Percentiles rank a stretch among this genome's conserved stretches.
These are phyloP conservation scores for Lenzites betulinus DNA, from an alignment of 768 basidiomycete genomes.

Conservation along the genomic window DNA sequence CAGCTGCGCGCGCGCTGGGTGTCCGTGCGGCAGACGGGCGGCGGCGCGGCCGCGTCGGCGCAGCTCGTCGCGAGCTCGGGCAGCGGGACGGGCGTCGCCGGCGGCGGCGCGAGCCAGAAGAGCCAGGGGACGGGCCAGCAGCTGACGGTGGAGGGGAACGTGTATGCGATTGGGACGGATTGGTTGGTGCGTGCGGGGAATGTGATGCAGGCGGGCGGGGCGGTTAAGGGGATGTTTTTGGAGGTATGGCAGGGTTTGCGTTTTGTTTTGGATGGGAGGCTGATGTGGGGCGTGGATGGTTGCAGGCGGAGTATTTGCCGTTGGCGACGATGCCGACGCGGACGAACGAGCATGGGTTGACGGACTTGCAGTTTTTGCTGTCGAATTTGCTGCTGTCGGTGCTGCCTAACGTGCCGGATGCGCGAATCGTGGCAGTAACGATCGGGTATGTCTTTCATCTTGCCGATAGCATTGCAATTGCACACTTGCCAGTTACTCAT, in stretches of 20 bases:
- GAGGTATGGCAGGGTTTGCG: slow-evolving; percentile 49
- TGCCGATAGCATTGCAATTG: no score
- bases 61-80: no score
- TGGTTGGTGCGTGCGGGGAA: slow-evolving; percentile 83
- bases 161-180: slow-evolving; percentile 78
- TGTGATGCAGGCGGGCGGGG: slow-evolving; percentile 73
- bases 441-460: slow-evolving; percentile 6
- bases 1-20: slow-evolving; percentile 80
- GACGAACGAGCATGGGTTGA: slow-evolving; percentile 10
- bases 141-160: slow-evolving; percentile 68
- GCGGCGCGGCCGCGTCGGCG: neutral
- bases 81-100: no score
- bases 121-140: slow-evolving; percentile 59
- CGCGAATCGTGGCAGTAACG: slow-evolving; percentile 72
- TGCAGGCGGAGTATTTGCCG: slow-evolving; percentile 81
- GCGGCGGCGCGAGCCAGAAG: slow-evolving; percentile 36
- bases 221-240: slow-evolving; percentile 80
- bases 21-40: slow-evolving; percentile 56
- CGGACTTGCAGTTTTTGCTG: slow-evolving; percentile 54
- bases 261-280: neutral
- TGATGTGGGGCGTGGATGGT: neutral
- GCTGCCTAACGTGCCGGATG: slow-evolving; percentile 70
- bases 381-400: slow-evolving; percentile 76
- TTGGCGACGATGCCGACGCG: slow-evolving; percentile 63
- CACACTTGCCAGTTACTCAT: neutral